Evolutionary conservation across 2,329 filamentous ascomycete genomes (phyloP).

Genomic region (Lasiodiplodia hormozganensis): DNA sequence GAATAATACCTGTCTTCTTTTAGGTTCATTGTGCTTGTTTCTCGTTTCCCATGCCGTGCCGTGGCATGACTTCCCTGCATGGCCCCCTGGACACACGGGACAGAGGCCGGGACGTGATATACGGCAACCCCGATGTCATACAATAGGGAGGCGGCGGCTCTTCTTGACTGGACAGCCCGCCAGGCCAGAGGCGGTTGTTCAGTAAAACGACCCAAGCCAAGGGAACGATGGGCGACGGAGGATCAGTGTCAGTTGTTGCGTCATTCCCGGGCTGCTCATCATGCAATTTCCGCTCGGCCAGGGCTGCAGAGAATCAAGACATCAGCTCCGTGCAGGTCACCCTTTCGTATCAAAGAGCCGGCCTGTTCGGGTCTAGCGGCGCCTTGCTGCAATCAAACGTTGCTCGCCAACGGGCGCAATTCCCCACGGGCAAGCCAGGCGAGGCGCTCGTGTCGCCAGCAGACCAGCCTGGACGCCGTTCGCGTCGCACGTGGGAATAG

Average conservation of each 20-base stretch:
- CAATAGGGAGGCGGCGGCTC: neutral
- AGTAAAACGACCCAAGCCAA: neutral
- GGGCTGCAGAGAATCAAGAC: constrained; percentile 10
- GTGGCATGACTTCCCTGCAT: constrained; percentile 4
- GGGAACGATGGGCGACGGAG: neutral
- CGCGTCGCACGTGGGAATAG: constrained; percentile 15
- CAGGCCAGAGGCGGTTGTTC: neutral
- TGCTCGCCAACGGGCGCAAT: neutral
- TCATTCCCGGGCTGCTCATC: neutral
- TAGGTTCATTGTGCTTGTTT: neutral
- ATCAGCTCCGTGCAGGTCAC: constrained; percentile 2
- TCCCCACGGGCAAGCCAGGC: constrained; percentile 11
- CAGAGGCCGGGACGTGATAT: constrained; percentile 17
- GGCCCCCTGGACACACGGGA: constrained; percentile 14
- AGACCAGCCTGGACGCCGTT: constrained; percentile 7
- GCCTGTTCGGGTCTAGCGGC: constrained; percentile 14
- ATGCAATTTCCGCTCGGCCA: constrained; percentile 5
- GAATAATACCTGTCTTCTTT: constrained; percentile 14
- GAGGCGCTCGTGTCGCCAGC: constrained; percentile 19
- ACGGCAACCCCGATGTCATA: neutral
- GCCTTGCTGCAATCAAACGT: constrained; percentile 14
- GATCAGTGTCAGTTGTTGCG: neutral
- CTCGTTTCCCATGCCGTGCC: neutral
- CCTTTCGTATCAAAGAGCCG: constrained; percentile 19
- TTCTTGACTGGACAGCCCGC: neutral